Evolutionary conservation across 73 alveolate genomes (phyloP).

Genomic region (Paramecium primaurelia): DNA sequence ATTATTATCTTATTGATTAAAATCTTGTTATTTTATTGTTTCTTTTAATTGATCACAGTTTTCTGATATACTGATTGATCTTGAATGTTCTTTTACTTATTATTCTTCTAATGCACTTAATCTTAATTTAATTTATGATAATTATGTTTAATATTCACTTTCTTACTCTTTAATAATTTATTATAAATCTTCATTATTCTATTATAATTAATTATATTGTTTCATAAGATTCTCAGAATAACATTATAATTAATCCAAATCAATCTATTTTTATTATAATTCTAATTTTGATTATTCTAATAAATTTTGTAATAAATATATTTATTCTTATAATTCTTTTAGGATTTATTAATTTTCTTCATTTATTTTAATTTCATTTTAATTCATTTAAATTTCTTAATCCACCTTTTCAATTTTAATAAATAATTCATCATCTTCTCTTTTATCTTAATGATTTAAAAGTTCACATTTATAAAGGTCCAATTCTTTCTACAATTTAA

Average conservation of each 20-base stretch:
- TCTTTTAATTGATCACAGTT: background rate
- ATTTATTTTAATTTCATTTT: background rate
- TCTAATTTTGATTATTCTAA: background rate
- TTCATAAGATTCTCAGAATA: background rate
- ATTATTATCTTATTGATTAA: background rate
- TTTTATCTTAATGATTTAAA: background rate
- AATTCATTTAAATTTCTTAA: background rate
- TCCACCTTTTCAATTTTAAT: background rate
- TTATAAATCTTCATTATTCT: background rate
- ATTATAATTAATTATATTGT: background rate
- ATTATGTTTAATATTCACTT: background rate
- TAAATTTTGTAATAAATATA: background rate
- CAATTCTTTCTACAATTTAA: background rate
- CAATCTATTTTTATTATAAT: background rate
- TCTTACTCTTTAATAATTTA: background rate
- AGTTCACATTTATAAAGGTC: background rate
- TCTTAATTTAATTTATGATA: background rate
- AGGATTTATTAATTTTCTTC: background rate
- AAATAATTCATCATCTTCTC: background rate
- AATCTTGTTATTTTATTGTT: background rate
- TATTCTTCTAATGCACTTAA: background rate
- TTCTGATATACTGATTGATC: background rate
- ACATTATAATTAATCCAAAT: background rate
- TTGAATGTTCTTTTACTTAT: background rate
- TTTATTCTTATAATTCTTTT: background rate